Evolutionary conservation across 2,329 filamentous ascomycete genomes (phyloP).

Genomic region (Fusarium decemcellulare): DNA sequence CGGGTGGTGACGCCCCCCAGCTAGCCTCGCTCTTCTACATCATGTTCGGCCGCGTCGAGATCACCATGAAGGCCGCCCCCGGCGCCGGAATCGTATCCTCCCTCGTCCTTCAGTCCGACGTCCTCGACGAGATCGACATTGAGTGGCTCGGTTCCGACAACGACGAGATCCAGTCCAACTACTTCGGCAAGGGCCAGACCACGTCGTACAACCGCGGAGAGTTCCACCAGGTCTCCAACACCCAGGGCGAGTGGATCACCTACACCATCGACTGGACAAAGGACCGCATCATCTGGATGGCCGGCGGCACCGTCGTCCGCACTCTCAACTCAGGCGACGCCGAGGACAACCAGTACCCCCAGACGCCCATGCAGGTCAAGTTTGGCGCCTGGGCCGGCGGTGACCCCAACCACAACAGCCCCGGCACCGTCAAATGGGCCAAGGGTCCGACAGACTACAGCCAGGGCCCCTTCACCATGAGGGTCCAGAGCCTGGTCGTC

Average conservation of each 20-base stretch:
- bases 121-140: conserved; percentile 96
- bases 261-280: conserved; percentile 95
- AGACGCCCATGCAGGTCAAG: conserved; percentile 95
- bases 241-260: conserved; percentile 83
- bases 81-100: conserved; percentile 95
- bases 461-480: conserved; percentile 88
- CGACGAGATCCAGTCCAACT: conserved; percentile 92
- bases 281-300: conserved; percentile 87
- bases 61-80: conserved; percentile 87
- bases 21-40: conserved; percentile 96
- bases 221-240: conserved; percentile 78
- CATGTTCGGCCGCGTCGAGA: conserved; percentile 96
- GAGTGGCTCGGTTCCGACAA: conserved; percentile 91
- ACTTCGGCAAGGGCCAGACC: conserved; percentile 94
- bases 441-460: conserved; percentile 88
- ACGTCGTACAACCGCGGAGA: conserved; percentile 89
- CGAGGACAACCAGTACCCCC: conserved; percentile 84
- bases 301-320: conserved; percentile 83
- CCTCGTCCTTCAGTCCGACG: conserved; percentile 90
- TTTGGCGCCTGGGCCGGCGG: conserved; percentile 94
- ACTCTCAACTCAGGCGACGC: conserved; percentile 80
- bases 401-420: conserved; percentile 78
- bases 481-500: conserved; percentile 80
- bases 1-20: conserved; percentile 87
- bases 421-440: conserved; percentile 92